Base-by-base conservation (phyloP, 75 land plant species). In the Gnetum montanum region DNA sequence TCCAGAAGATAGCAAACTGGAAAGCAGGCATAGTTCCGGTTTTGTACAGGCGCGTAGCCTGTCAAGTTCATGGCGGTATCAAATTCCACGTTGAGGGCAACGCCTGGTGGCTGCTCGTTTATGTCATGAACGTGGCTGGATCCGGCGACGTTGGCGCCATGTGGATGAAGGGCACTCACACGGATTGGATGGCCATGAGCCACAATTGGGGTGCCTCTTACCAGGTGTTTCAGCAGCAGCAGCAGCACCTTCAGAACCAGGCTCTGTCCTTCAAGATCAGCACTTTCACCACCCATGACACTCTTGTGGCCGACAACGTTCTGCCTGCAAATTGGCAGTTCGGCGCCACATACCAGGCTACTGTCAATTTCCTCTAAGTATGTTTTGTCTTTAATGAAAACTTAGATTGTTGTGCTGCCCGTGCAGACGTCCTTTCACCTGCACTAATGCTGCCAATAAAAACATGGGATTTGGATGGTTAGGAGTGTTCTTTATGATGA, bases 151-250 rank as follows among this genome's bases (percentile, higher is more conserved):
- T 47, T 0, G 2, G 3, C 20, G 24, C 8, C 27, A 30, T 47
- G 13, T 1, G 4, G 1, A 13, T 47, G 2, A 24, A 22, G 6
- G 84, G 80, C 27, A 67, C 60, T 58, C 44, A 46, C 19, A 78
- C 66, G 4, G 63, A 54, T 8, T 80, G 78, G 75, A 62, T 75
- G 20, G 24, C 54, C 57, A 79, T 79, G 82, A 66, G 60, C 56
- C 78, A 67, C 60, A 75, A 74, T 59, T 79, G 84, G 84, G 84
- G 84, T 13, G 67, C 67, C 31, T 67, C 74, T 13, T 80, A 71
- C 34, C 79, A 80, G 38, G 74, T 70, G 2, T 67, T 66, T 58
- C 37, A 71, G 8, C 7, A 52, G 2, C n/a, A n/a, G n/a, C n/a
- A n/a, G n/a, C n/a, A n/a, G n/a, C 6, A 58, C 6, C 72, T 80